Conservation (phyloP, 345 rosid genomes). For the Leavenworthia alabamica region DNA sequence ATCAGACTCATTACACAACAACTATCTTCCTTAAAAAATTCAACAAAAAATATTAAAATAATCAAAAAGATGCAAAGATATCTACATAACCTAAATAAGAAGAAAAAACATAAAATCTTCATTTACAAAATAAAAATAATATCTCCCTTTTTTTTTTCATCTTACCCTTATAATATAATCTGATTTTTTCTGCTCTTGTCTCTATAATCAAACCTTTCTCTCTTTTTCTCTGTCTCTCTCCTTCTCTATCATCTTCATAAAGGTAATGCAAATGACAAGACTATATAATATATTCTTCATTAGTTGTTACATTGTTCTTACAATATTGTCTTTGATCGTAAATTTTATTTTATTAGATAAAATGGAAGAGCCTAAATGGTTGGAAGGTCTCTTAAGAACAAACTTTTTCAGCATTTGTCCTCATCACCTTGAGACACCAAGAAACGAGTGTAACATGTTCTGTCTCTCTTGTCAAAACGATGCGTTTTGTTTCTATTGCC, state of each 20-base stretch:
- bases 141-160: slow-evolving; percentile 2
- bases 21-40: neutral
- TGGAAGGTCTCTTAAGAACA: slow-evolving; percentile 56
- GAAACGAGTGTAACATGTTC: slow-evolving; percentile 85
- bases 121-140: neutral
- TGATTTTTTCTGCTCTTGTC: slow-evolving; percentile 1
- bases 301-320: slow-evolving; percentile 2
- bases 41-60: no score
- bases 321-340: neutral
- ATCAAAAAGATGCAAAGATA: neutral
- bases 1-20: neutral
- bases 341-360: neutral
- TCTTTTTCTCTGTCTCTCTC: neutral
- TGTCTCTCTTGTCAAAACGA: slow-evolving; percentile 61
- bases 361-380: slow-evolving; percentile 77
- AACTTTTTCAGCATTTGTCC: slow-evolving; percentile 59
- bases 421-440: slow-evolving; percentile 50
- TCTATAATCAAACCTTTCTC: slow-evolving; percentile 2
- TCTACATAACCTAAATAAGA: slow-evolving; percentile 15
- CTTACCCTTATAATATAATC: slow-evolving; percentile 9
- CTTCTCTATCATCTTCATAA: slow-evolving; percentile 11
- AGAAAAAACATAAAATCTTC: slow-evolving; percentile 11
- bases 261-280: slow-evolving; percentile 28
- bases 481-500: slow-evolving; percentile 79
- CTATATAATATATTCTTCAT: neutral